Evolutionary conservation across 2,329 filamentous ascomycete species (phyloP).

Genomic region (Talaromyces sp.): DNA sequence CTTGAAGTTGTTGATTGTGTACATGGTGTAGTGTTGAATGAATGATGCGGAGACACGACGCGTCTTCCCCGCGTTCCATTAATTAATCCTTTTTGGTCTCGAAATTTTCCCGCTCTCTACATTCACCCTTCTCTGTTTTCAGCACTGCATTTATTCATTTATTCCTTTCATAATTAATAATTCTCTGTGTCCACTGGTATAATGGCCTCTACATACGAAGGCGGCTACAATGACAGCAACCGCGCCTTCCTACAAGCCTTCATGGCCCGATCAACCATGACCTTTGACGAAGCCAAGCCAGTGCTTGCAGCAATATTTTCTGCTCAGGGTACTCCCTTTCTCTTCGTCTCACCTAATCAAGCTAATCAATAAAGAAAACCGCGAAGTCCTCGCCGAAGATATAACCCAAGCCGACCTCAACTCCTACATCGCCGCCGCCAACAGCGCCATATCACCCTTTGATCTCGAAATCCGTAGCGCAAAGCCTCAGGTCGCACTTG

Average conservation of each 20-base stretch:
- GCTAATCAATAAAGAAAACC: constrained; percentile 35
- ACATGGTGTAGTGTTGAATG: not conserved
- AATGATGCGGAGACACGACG: constrained; percentile 6
- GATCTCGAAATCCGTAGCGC: constrained; percentile 81
- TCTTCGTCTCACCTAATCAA: not conserved
- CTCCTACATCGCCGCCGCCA: constrained; percentile 66
- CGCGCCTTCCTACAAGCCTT: constrained; percentile 90
- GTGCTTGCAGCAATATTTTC: constrained; percentile 74
- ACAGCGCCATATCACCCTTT: constrained; percentile 69
- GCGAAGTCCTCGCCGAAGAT: constrained; percentile 54
- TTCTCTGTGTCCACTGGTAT: not conserved
- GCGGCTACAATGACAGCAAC: constrained; percentile 62
- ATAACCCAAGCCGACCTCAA: constrained; percentile 66
- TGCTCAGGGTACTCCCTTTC: constrained; percentile 46
- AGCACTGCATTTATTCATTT: not conserved
- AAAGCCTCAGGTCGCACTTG: constrained; percentile 7
- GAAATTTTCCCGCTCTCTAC: not conserved
- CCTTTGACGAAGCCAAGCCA: constrained; percentile 66
- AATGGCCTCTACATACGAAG: constrained; percentile 21
- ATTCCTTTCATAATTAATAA: not conserved
- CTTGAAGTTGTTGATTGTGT: not conserved
- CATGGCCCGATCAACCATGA: constrained; percentile 73
- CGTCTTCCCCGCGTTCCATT: constrained; percentile 18
- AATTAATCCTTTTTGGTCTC: not conserved
- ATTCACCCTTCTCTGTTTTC: not conserved